Evolutionary conservation across 495 filamentous ascomycete genomes (phyloP).

Genomic region (Talaromyces thailandensis): DNA sequence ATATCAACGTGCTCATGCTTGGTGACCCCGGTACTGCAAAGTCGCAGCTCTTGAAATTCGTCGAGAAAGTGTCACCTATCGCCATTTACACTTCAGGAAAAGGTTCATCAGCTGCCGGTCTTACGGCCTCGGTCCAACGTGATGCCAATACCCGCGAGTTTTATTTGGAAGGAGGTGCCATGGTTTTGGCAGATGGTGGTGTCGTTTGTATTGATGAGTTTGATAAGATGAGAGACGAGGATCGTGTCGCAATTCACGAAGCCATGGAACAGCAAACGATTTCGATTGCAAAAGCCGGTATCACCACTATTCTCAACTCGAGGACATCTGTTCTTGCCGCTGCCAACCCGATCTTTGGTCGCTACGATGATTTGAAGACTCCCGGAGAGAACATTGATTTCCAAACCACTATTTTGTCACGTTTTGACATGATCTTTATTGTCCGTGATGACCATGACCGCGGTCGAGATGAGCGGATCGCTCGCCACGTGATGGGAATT

Average conservation of each 20-base stretch:
- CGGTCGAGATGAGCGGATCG: constrained; percentile 83
- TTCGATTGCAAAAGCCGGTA: constrained; percentile 97
- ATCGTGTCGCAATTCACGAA: constrained; percentile 98
- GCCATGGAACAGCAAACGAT: constrained; percentile 99
- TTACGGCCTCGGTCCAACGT: constrained; percentile 94
- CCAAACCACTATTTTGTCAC: constrained; percentile 95
- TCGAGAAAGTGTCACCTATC: constrained; percentile 92
- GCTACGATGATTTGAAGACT: constrained; percentile 96
- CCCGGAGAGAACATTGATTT: constrained; percentile 99
- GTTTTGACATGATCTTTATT: constrained; percentile 99
- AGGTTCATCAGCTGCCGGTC: constrained; percentile 94
- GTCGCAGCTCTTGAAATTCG: constrained; percentile 94
- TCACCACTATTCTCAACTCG: constrained; percentile 97
- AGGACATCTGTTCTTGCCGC: constrained; percentile 92
- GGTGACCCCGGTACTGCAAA: constrained; percentile 99
- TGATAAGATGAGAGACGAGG: constrained; percentile 99
- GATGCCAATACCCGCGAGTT: constrained; percentile 90
- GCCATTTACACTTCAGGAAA: constrained; percentile 99
- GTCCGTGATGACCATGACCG: constrained; percentile 93
- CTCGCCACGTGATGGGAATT: constrained; percentile 94
- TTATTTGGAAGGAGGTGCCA: constrained; percentile 96
- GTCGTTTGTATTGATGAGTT: constrained; percentile 99
- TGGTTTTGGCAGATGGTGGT: constrained; percentile 96
- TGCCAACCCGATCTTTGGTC: constrained; percentile 94
- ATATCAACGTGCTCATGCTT: constrained; percentile 95